Evolutionary conservation across 768 basidiomycete species (phyloP).

Genomic region (Lentinula sp.): DNA sequence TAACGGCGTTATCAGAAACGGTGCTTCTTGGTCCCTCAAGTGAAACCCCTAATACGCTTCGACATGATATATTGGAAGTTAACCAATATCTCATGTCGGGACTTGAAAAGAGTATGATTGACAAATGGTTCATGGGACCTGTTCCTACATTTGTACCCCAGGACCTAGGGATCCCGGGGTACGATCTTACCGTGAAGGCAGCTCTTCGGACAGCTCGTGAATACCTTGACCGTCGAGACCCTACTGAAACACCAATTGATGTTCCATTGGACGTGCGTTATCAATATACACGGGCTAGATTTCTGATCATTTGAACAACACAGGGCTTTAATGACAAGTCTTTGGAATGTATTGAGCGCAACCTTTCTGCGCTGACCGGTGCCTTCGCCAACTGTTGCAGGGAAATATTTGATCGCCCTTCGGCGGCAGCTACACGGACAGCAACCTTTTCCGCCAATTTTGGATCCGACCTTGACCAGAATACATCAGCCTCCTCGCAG

Average conservation of each 20-base stretch:
- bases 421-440: conserved; percentile 58
- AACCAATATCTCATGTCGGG: conserved; percentile 75
- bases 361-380: conserved; percentile 58
- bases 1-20: conserved; percentile 29
- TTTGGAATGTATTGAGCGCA: conserved; percentile 55
- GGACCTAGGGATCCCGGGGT: conserved; percentile 41
- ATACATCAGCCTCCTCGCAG: background rate
- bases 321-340: conserved; percentile 45
- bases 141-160: conserved; percentile 42
- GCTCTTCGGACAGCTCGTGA: conserved; percentile 42
- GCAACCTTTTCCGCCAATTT: conserved; percentile 33
- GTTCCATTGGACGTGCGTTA: background rate
- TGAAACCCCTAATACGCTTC: conserved; percentile 44
- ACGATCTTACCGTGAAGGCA: conserved; percentile 26
- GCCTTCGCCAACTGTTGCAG: conserved; percentile 59
- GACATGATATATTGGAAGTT: conserved; percentile 75
- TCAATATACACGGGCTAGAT: background rate
- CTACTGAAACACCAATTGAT: conserved; percentile 14
- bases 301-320: conserved; percentile 9
- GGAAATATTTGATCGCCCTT: conserved; percentile 54
- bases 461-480: conserved; percentile 3
- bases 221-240: conserved; percentile 33
- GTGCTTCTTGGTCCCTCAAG: conserved; percentile 43
- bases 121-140: conserved; percentile 75
- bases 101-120: conserved; percentile 60